Percentiles rank a stretch among this genome's conserved stretches.
Conservation (phyloP, 2,329 filamentous ascomycete species). For the Cercospora sp. region DNA sequence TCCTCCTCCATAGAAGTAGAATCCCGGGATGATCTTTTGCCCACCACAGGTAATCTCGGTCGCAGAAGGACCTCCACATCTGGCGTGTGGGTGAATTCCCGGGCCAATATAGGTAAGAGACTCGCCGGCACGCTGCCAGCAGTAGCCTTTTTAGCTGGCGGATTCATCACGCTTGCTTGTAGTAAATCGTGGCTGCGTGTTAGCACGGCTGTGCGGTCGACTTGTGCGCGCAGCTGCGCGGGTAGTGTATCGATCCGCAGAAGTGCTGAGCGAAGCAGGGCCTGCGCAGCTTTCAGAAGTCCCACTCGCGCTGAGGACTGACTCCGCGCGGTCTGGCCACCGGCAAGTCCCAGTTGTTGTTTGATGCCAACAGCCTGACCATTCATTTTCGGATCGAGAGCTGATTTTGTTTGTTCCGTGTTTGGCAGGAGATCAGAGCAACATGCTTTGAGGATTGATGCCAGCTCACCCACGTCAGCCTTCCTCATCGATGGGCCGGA, state of each 20-base stretch:
- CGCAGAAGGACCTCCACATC: conserved; percentile 70
- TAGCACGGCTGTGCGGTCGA: conserved; percentile 80
- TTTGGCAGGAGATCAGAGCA: conserved; percentile 70
- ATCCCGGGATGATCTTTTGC: conserved; percentile 17
- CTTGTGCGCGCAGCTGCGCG: conserved; percentile 68
- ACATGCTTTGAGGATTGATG: conserved; percentile 63
- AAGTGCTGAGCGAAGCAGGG: conserved; percentile 60
- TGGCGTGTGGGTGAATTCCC: conserved; percentile 62
- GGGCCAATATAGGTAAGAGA: conserved; percentile 75
- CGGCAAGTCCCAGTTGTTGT: conserved; percentile 26
- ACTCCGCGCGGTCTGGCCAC: conserved; percentile 13
- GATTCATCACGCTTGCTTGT: conserved; percentile 78
- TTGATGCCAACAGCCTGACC: conserved; percentile 22
- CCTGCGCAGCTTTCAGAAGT: conserved; percentile 58
- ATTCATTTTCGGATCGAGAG: conserved; percentile 4
- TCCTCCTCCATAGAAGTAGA: conserved; percentile 14
- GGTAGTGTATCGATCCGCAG: conserved; percentile 66
- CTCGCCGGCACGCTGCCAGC: conserved; percentile 57
- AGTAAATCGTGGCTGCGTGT: conserved; percentile 69
- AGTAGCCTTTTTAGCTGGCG: conserved; percentile 58
- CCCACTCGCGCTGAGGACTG: conserved; percentile 42
- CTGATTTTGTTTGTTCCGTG: conserved; percentile 37
- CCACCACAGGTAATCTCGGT: conserved; percentile 49
- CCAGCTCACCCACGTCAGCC: conserved; percentile 62
- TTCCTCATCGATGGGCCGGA: conserved; percentile 68